Percentiles rank a stretch among this genome's conserved stretches.
Evolutionary conservation across 352 stramenopile species (phyloP).

Genomic region (Globisporangium irregulare): DNA sequence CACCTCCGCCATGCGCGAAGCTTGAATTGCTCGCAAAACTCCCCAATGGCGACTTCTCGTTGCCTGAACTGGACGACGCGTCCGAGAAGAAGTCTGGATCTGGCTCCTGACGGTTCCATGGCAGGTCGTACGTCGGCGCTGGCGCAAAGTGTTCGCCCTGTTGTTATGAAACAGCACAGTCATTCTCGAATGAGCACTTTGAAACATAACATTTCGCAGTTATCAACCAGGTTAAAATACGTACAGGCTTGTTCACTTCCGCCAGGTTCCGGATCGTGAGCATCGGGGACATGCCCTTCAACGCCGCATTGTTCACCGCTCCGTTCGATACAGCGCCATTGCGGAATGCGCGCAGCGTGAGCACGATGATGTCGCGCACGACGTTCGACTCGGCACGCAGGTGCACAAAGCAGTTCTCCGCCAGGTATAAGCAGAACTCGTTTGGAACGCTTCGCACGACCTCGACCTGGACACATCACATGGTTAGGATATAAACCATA

Average conservation of each 20-base stretch:
- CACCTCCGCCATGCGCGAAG: constrained; percentile 4
- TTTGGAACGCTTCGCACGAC: constrained; percentile 53
- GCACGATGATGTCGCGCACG: constrained; percentile 78
- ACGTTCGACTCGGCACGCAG: constrained; percentile 74
- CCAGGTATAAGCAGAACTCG: constrained; percentile 65
- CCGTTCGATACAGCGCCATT: constrained; percentile 53
- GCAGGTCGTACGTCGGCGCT: constrained; percentile 42
- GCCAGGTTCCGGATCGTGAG: constrained; percentile 62
- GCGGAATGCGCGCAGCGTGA: constrained; percentile 75
- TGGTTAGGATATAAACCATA: constrained; percentile 6
- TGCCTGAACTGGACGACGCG: constrained; percentile 10
- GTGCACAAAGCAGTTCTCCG: constrained; percentile 54
- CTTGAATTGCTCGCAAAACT: constrained; percentile 6
- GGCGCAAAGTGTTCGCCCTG: constrained; percentile 16
- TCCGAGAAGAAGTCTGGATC: constrained; percentile 22
- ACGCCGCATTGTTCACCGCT: constrained; percentile 36
- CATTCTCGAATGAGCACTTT: neutral
- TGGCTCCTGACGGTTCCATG: constrained; percentile 51
- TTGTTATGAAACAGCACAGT: constrained; percentile 10
- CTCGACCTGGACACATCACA: constrained; percentile 28
- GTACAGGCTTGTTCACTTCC: constrained; percentile 38
- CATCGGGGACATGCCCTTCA: constrained; percentile 61
- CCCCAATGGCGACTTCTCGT: constrained; percentile 12
- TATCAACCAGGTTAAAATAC: neutral
- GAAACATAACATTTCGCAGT: neutral